A percentile compares a stretch with the other conserved stretches of the same genome.
Evolutionary conservation across 805 yeast genomes (phyloP).

Genomic region (Candida dajiaensis): DNA sequence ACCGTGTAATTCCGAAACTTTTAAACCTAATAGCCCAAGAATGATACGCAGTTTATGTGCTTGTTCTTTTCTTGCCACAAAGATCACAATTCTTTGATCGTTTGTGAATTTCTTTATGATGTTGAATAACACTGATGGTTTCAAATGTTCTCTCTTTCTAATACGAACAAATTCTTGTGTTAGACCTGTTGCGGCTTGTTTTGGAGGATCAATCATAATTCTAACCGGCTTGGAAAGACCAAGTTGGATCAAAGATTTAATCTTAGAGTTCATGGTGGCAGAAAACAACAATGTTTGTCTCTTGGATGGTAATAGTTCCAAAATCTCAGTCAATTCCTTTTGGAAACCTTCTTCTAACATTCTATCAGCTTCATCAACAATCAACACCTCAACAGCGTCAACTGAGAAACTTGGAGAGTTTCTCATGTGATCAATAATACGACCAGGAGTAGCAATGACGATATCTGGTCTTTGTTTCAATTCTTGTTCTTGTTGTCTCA

Average conservation of each 20-base stretch:
- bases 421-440: constrained; percentile 94
- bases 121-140: constrained; percentile 76
- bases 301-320: constrained; percentile 79
- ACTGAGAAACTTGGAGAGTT: constrained; percentile 91
- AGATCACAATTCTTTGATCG: constrained; percentile 71
- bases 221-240: constrained; percentile 88
- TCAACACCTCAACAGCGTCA: constrained; percentile 86
- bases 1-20: constrained; percentile 78
- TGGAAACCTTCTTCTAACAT: constrained; percentile 99
- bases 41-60: constrained; percentile 83
- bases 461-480: constrained; percentile 90
- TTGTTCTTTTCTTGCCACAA: constrained; percentile 84
- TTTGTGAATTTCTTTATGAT: constrained; percentile 64
- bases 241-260: constrained; percentile 80
- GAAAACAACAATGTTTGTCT: constrained; percentile 93
- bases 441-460: constrained; percentile 97
- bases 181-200: constrained; percentile 86
- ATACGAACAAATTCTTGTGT: constrained; percentile 93
- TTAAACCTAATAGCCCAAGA: constrained; percentile 68
- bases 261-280: constrained; percentile 95
- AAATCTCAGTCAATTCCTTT: constrained; percentile 85
- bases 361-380: constrained; percentile 97
- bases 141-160: constrained; percentile 78
- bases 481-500: constrained; percentile 94
- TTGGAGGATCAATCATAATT: constrained; percentile 95